Conservation (phyloP, 75 land plant species). For the Picea glauca region DNA sequence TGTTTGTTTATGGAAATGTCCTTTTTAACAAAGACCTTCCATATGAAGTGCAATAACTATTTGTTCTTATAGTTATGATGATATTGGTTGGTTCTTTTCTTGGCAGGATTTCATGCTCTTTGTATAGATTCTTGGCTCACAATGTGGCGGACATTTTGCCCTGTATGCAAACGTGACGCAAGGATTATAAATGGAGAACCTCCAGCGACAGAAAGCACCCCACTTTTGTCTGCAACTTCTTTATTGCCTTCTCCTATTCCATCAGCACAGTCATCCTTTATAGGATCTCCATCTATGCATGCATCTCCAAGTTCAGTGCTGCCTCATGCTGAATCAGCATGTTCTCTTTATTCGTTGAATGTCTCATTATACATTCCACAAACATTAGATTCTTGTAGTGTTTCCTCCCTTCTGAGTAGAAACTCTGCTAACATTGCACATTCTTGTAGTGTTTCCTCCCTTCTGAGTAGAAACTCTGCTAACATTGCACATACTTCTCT, state of each 20-base stretch:
- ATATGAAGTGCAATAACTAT: too few relatives aligned
- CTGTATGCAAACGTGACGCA: conserved; percentile 63
- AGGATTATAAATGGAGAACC: conserved; percentile 41
- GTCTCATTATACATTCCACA: not conserved
- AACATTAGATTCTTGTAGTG: not conserved
- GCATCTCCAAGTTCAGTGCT: conserved; percentile 7
- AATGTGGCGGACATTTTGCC: conserved; percentile 39
- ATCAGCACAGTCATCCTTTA: conserved; percentile 5
- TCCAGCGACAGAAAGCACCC: conserved; percentile 77
- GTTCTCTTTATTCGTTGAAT: not conserved
- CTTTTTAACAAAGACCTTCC: too few relatives aligned
- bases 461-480: too few relatives aligned
- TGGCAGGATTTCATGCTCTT: conserved; percentile 34
- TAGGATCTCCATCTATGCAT: conserved; percentile 7
- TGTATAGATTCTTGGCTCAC: conserved; percentile 51
- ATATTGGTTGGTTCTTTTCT: not conserved
- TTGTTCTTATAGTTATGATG: too few relatives aligned
- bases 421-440: not conserved
- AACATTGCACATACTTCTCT: conserved; percentile 8
- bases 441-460: too few relatives aligned
- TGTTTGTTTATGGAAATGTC: too few relatives aligned
- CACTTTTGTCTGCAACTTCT: conserved; percentile 42
- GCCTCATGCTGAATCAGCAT: not conserved
- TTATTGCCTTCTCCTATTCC: conserved; percentile 1
- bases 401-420: not conserved